Base-by-base conservation (phyloP, 202 grass and related monocot genomes). In the Zoysia matrella region DNA sequence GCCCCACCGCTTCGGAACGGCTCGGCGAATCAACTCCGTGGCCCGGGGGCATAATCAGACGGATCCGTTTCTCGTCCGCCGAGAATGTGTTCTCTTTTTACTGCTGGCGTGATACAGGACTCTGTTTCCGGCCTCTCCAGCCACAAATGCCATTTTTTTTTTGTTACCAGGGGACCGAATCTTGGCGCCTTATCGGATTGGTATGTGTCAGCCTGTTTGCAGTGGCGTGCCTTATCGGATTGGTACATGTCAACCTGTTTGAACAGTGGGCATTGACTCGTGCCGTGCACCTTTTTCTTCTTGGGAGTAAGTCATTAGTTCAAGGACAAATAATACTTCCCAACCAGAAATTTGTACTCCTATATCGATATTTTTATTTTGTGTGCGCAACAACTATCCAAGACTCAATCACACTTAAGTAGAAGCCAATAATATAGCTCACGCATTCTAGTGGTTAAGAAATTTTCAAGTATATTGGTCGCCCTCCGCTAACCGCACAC, bases 1-100 rank as follows among this genome's bases (percentile, higher is more conserved):
- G 15, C 0, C 1, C 5, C 14, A 57, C n/a, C n/a, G 71, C n/a
- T 13, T 9, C 2, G 47, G 16, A 47, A 4, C 69, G 48, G 69
- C 69, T 39, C 48, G 16, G 68, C 47, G 22, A 72, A 14, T 6
- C 67, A 11, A 11, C 48, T 52, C 22, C 48, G 11, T 40, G n/a
- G n/a, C n/a, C n/a, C n/a, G n/a, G n/a, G 69, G 60, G 60, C 4
- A 63, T 63, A 63, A 63, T 63, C 57, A 30, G 57, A 7, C 57
- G 5, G 7, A 2, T 22, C 56, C 18, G 18, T 30, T 22, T 3
- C 48, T 15, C 54, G 54, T 4, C 14, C 15, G 8, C 30, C 60
- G 60, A 7, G 3, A 11, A 63, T 9, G 30, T 36, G 4, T 0
- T 58, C 18, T 5, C 7, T 57, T 30, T 60, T 36, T 36, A 40